Percentiles rank a stretch among this genome's conserved stretches.
These are phyloP conservation scores for Candida koratica DNA, from an alignment of 805 yeast species.

Conservation along the genomic window DNA sequence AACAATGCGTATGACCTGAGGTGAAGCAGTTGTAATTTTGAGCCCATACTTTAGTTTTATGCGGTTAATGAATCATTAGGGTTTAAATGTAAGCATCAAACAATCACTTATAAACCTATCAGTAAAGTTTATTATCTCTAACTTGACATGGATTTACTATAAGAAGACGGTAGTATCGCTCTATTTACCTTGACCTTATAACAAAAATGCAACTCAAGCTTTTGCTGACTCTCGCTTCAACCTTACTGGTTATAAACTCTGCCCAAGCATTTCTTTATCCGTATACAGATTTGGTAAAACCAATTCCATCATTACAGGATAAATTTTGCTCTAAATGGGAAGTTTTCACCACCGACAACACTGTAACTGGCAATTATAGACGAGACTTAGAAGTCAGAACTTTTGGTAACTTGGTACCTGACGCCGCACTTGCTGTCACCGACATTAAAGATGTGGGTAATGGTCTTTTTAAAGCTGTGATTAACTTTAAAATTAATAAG, in stretches of 20 bases:
- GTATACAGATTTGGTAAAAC: background rate
- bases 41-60: too few species aligned
- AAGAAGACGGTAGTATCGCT: too few species aligned
- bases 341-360: constrained; percentile 4
- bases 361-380: background rate
- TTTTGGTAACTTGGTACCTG: constrained; percentile 14
- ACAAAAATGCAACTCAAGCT: constrained; percentile 4
- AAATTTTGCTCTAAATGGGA: constrained; percentile 8
- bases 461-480: constrained; percentile 19
- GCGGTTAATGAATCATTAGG: too few species aligned
- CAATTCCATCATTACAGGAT: background rate
- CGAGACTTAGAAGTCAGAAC: background rate
- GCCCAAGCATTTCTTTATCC: constrained; percentile 11
- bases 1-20: too few species aligned
- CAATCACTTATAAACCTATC: too few species aligned
- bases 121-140: too few species aligned
- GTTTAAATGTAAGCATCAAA: too few species aligned
- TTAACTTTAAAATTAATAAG: constrained; percentile 23
- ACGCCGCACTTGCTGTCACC: constrained; percentile 24
- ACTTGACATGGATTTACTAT: too few species aligned
- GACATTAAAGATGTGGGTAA: constrained; percentile 20
- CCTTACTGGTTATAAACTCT: constrained; percentile 2
- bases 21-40: too few species aligned
- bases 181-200: too few species aligned
- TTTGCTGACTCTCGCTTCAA: constrained; percentile 9